phyloP scores from a whole-genome alignment of 495 filamentous ascomycete genomes.

The Xylaria castorea region DNA sequence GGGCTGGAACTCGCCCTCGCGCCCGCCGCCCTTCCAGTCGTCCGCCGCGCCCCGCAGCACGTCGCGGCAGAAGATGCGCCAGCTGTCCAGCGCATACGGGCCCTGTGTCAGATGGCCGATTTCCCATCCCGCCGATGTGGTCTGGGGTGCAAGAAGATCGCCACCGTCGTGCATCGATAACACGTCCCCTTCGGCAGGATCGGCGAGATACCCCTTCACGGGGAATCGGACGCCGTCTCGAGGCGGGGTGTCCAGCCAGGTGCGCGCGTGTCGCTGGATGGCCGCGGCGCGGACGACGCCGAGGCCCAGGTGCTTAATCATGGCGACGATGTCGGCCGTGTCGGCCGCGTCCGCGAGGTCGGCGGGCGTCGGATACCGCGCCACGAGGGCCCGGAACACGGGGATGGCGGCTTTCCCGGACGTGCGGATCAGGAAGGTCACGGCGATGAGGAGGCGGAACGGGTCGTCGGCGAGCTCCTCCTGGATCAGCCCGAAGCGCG shows the following conservation, averaged over 20 bases:
- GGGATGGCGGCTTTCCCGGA: conserved; percentile 77
- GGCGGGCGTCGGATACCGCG: conserved; percentile 69
- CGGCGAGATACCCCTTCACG: conserved; percentile 74
- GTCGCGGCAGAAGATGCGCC: conserved; percentile 94
- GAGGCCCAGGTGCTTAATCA: conserved; percentile 78
- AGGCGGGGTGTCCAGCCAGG: conserved; percentile 73
- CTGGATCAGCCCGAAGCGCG: conserved; percentile 80
- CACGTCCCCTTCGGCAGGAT: conserved; percentile 43
- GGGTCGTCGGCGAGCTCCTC: conserved; percentile 75
- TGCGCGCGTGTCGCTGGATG: conserved; percentile 69
- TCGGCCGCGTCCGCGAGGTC: conserved; percentile 66
- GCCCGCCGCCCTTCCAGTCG: conserved; percentile 64
- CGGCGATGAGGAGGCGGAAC: conserved; percentile 75
- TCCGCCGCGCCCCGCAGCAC: conserved; percentile 66
- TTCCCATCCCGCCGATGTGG: conserved; percentile 69
- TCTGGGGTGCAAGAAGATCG: not conserved
- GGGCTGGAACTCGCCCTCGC: conserved; percentile 54
- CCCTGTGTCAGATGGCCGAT: conserved; percentile 89
- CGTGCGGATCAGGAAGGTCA: conserved; percentile 85
- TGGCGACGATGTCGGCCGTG: conserved; percentile 59
- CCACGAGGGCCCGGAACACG: conserved; percentile 72
- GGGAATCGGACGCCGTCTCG: conserved; percentile 63
- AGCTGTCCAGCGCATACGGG: conserved; percentile 87
- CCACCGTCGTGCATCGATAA: too few relatives aligned
- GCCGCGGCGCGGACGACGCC: conserved; percentile 58